Evolutionary conservation across 2,329 filamentous ascomycete genomes (phyloP).

Genomic region (Hypoxylon sp.): DNA sequence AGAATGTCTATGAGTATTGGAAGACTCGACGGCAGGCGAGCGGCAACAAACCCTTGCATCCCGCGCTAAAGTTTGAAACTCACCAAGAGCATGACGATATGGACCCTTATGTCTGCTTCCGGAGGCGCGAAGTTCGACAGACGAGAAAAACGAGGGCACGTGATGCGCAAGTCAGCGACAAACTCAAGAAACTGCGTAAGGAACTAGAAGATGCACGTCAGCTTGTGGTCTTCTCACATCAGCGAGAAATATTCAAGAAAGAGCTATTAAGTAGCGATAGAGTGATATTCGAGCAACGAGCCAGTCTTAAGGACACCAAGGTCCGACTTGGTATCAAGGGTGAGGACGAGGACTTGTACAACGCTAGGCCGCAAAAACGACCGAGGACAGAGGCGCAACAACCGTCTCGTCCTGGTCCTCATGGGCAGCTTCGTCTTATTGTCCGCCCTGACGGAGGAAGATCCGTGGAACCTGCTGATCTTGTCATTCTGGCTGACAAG

Average conservation of each 20-base stretch:
- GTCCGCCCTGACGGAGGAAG: constrained; percentile 79
- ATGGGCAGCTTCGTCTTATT: constrained; percentile 77
- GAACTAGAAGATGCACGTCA: constrained; percentile 92
- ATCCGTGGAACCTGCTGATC: constrained; percentile 78
- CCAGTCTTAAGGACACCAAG: constrained; percentile 89
- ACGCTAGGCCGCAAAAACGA: constrained; percentile 85
- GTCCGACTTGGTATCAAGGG: constrained; percentile 89
- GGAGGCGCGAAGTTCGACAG: constrained; percentile 92
- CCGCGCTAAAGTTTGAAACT: constrained; percentile 91
- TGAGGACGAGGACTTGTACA: constrained; percentile 92
- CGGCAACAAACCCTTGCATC: constrained; percentile 81
- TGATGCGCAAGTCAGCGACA: constrained; percentile 94
- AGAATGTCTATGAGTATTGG: constrained; percentile 92
- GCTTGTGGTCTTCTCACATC: constrained; percentile 81
- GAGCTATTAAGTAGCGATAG: constrained; percentile 83
- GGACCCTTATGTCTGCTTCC: constrained; percentile 98
- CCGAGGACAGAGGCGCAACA: constrained; percentile 73
- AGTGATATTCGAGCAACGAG: constrained; percentile 85
- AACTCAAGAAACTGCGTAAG: constrained; percentile 89
- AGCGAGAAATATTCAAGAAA: constrained; percentile 84
- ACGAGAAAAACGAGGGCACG: constrained; percentile 94
- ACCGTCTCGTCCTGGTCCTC: constrained; percentile 69
- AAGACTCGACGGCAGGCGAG: constrained; percentile 76
- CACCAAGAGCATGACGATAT: constrained; percentile 95
- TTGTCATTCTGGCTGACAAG: constrained; percentile 82